A percentile compares a stretch with the other conserved stretches of the same genome.
These are phyloP conservation scores for Penicillium sp. DNA, from an alignment of 2,329 filamentous ascomycete species.

Conservation along the genomic window DNA sequence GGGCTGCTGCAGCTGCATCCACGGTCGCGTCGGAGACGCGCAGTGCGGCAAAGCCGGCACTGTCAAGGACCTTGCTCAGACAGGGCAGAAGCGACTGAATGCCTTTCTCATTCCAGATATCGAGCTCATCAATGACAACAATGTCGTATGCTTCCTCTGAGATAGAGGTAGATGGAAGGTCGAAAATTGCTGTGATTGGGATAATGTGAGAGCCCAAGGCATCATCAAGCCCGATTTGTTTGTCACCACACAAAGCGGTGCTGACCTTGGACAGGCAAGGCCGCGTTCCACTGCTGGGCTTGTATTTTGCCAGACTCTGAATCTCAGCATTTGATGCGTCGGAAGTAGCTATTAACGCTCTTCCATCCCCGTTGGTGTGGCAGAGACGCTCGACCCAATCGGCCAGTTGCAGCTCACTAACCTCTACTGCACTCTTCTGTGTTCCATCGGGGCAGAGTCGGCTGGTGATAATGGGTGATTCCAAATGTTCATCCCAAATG, in stretches of 20 bases:
- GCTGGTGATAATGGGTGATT: constrained; percentile 13
- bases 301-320: constrained; percentile 1
- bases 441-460: neutral
- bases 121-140: constrained; percentile 15
- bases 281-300: constrained; percentile 6
- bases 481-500: constrained; percentile 20
- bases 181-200: constrained; percentile 1
- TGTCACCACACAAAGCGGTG: constrained; percentile 7
- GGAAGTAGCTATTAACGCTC: constrained; percentile 9
- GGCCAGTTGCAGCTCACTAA: constrained; percentile 9
- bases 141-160: constrained; percentile 14
- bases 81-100: constrained; percentile 4
- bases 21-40: constrained; percentile 9
- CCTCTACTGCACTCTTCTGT: constrained; percentile 3
- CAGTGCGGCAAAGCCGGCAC: constrained; percentile 14
- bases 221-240: neutral
- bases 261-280: constrained; percentile 15
- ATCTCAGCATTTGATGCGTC: constrained; percentile 4
- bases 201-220: constrained; percentile 3
- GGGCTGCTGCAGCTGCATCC: neutral
- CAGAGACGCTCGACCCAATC: constrained; percentile 21
- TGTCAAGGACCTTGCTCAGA: constrained; percentile 8
- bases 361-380: constrained; percentile 18
- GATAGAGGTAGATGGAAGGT: constrained; percentile 9
- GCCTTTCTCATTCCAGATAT: constrained; percentile 7